Evolutionary conservation across 2,329 filamentous ascomycete species (phyloP), one percentile per base, ranked within the genome.

Genomic region (Botrytis aclada): DNA sequence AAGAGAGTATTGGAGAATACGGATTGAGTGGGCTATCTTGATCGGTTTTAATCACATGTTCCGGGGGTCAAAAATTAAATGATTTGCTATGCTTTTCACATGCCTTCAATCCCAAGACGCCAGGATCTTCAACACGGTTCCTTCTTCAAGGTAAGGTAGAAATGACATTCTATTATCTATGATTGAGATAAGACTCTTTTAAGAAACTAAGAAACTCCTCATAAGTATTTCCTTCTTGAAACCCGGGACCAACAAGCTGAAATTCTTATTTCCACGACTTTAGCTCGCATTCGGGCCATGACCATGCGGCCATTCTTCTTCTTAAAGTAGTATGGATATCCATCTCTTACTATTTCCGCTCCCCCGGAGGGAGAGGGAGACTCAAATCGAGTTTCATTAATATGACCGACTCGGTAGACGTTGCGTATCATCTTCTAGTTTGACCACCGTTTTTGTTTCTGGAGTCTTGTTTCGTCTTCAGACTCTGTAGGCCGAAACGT

Each of bases 401-500:
- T 54, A 14, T 18, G 51, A 8, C 12, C 22, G 6, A 54, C 51
- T 29, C 51, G 4, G 25, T 7, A 29, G n/a, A 29, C 0, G 2
- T 54, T 29, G n/a, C n/a, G 10, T 10, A n/a, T 8, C 16, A 8
- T 18, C 1, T 29, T 18, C 51, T 18, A 0, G 1, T 18, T 14
- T 29, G 14, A 29, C n/a, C 12, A 0, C n/a, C 14, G 25, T 18
- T 18, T 29, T 54, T 3, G 6, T 29, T 54, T 29, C 2, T 1
- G 51, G 51, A 54, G 51, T 29, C n/a, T 29, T 54, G 14, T 4
- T 8, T 18, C 6, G 18, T 20, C 6, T 18, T 8, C 9, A 8
- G 0, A 22, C 1, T 9, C 5, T 18, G 6, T 1, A 54, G 51
- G n/a, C n/a, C 7, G 12, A 29, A 54, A 6, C 1, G 3, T 1